Conservation (phyloP, 257 asterid species). For the Gentiana dahurica region DNA sequence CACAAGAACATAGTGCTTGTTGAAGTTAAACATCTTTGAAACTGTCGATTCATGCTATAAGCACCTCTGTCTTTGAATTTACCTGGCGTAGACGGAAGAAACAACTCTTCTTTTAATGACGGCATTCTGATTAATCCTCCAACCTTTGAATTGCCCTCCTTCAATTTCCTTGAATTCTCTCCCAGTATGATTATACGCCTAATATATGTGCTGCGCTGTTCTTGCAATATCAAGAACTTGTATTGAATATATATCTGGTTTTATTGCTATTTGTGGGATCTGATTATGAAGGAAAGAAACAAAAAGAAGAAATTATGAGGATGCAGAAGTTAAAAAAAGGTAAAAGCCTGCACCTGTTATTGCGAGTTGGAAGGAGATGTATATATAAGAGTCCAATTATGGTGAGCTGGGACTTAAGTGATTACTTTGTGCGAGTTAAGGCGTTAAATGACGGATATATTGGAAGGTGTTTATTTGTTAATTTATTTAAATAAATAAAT, state of each 20-base stretch:
- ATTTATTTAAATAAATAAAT: neutral
- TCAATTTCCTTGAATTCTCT: neutral
- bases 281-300: neutral
- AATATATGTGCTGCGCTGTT: neutral
- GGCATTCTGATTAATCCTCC: constrained; percentile 25
- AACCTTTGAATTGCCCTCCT: neutral
- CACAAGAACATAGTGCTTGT: constrained; percentile 67
- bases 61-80: constrained; percentile 46
- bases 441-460: constrained; percentile 39
- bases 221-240: neutral
- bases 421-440: constrained; percentile 37
- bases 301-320: constrained; percentile 7
- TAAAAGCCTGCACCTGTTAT: constrained; percentile 40
- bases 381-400: constrained; percentile 18
- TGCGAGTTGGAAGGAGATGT: constrained; percentile 6
- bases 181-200: neutral
- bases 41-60: constrained; percentile 43
- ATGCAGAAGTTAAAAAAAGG: constrained; percentile 30
- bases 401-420: constrained; percentile 29
- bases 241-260: neutral
- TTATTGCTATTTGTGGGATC: neutral
- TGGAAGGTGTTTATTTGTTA: constrained; percentile 4
- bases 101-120: constrained; percentile 36
- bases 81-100: constrained; percentile 67
- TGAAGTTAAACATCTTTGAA: constrained; percentile 62